Percentiles rank a stretch among this genome's conserved stretches.
Conservation (phyloP, 2,329 filamentous ascomycete species). For the Colletotrichum australisinense region DNA sequence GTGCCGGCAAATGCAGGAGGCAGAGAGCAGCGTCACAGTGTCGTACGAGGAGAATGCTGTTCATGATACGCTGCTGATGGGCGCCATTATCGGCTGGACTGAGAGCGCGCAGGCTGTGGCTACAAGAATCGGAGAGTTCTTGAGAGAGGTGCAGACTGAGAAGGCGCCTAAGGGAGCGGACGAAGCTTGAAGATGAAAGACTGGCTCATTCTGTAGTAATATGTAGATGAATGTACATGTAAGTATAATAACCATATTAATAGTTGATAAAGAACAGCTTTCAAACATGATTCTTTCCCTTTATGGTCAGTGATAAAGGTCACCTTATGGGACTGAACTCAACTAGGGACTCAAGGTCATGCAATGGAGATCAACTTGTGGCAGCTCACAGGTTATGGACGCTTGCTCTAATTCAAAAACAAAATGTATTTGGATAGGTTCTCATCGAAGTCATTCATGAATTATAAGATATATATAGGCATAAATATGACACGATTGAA, state of each 20-base stretch:
- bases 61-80: slow-evolving; percentile 19
- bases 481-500: too few species aligned
- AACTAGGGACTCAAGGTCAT: too few species aligned
- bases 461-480: too few species aligned
- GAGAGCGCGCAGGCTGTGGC: slow-evolving; percentile 23
- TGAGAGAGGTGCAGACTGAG: background rate
- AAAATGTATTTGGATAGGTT: fast-evolving
- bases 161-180: background rate
- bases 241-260: background rate
- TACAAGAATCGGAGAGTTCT: slow-evolving; percentile 9
- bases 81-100: slow-evolving; percentile 11
- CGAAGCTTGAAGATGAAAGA: background rate
- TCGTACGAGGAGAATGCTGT: slow-evolving; percentile 14
- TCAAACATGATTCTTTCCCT: too few species aligned
- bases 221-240: background rate
- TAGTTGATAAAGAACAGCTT: too few species aligned
- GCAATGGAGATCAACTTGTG: too few species aligned
- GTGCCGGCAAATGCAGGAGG: slow-evolving; percentile 21
- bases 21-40: background rate
- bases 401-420: too few species aligned
- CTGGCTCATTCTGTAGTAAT: too few species aligned
- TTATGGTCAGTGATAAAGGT: too few species aligned
- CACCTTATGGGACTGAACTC: too few species aligned
- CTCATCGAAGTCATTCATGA: too few species aligned
- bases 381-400: too few species aligned